Conservation (phyloP, 805 yeast genomes). For the Vanderwaltozyma yarrowii region DNA sequence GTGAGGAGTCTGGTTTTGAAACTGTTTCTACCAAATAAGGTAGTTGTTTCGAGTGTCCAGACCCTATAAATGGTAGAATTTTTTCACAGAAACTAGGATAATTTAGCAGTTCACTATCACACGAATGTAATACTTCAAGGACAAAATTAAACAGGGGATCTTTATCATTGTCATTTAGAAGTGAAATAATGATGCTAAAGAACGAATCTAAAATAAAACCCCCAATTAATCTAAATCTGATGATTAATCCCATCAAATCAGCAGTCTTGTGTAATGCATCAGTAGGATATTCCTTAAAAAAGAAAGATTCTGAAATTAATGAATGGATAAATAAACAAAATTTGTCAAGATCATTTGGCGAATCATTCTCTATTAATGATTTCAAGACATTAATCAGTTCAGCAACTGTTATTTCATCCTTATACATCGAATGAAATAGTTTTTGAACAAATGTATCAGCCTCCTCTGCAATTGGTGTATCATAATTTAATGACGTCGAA, state of each 20-base stretch:
- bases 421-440: conserved; percentile 87
- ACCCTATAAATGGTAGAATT: too few relatives aligned
- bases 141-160: too few relatives aligned
- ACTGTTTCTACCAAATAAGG: too few relatives aligned
- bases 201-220: conserved; percentile 85
- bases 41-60: too few relatives aligned
- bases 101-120: too few relatives aligned
- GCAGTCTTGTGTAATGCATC: conserved; percentile 91
- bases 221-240: conserved; percentile 71
- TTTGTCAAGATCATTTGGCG: conserved; percentile 86
- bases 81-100: too few relatives aligned
- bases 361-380: conserved; percentile 61
- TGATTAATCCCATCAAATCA: conserved; percentile 82
- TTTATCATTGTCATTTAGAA: too few relatives aligned
- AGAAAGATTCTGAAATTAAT: conserved; percentile 83
- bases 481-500: too few relatives aligned
- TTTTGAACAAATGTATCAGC: conserved; percentile 49
- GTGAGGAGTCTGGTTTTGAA: too few relatives aligned
- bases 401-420: conserved; percentile 76
- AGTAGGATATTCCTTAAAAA: conserved; percentile 90
- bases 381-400: conserved; percentile 77
- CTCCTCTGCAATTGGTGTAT: too few relatives aligned
- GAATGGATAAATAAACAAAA: conserved; percentile 97
- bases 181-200: too few relatives aligned
- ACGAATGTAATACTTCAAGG: too few relatives aligned